Percentiles rank a stretch among this genome's conserved stretches.
Evolutionary conservation across 1,284 basidiomycete species (phyloP).

Genomic region (Coniferiporia sulphurascens): DNA sequence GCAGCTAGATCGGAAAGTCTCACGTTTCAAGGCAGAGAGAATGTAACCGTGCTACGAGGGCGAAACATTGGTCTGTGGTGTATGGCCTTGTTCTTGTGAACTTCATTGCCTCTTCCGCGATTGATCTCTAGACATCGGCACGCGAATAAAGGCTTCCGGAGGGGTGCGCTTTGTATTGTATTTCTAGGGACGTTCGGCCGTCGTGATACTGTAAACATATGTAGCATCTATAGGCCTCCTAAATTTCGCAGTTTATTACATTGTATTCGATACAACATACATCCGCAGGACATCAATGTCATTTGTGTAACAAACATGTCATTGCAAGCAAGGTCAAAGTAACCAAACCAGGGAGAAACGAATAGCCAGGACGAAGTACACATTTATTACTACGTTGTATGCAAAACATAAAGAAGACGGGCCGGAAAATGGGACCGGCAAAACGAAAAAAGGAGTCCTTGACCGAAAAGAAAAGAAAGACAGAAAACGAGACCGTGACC

Average conservation of each 20-base stretch:
- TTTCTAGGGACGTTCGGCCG: too few species aligned
- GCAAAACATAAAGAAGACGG: neutral
- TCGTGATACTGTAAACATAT: too few species aligned
- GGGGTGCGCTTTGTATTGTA: too few species aligned
- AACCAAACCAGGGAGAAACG: neutral
- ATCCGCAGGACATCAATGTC: neutral
- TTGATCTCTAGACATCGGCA: too few species aligned
- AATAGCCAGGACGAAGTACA: neutral
- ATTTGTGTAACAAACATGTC: neutral
- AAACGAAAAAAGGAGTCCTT: neutral
- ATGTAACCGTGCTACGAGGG: constrained; percentile 20
- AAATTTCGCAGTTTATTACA: too few species aligned
- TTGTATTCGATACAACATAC: too few species aligned
- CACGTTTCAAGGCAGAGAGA: constrained; percentile 44
- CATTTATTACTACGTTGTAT: neutral
- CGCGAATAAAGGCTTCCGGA: too few species aligned
- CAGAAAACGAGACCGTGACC: neutral
- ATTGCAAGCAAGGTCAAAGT: neutral
- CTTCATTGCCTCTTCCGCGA: too few species aligned
- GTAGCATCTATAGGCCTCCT: too few species aligned
- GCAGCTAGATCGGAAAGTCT: constrained; percentile 31
- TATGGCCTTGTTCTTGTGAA: too few species aligned
- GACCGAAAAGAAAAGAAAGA: neutral
- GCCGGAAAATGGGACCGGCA: neutral
- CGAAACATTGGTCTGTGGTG: too few species aligned